Evolutionary conservation across 306 rosid genomes (phyloP), one percentile per base, ranked within the genome.

Genomic region (Gleditsia sinensis): DNA sequence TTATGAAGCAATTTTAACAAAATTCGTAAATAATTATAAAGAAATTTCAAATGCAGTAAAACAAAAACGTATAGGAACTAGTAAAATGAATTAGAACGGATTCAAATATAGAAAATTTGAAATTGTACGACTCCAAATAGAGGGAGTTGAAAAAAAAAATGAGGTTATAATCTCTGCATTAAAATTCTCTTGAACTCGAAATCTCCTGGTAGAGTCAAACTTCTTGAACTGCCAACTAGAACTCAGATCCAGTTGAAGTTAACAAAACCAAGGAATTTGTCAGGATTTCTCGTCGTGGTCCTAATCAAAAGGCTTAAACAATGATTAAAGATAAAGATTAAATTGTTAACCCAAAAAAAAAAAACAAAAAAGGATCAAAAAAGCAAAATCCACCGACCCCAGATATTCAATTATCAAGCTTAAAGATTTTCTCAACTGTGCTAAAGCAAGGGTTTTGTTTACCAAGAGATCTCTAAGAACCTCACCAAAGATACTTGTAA

Each of bases 361-460:
- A 75, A 14, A 59, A 21, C n/a, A 65, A 14, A 30, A 50, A 27
- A 13, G 48, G 75, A 83, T 75, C 80, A n/a, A n/a, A n/a, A n/a
- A n/a, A n/a, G n/a, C 50, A 12, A 36, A 58, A 9, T 32, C 28
- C 58, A 51, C 69, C 6, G 69, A 40, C 81, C 69, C 77, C 50
- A 72, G 72, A 80, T 64, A 67, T 77, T 79, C 72, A 78, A 68
- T 71, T 5, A 19, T 62, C 40, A 74, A 62, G 27, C 71, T 7
- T 42, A n/a, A n/a, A n/a, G 48, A 21, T 66, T 71, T 28, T 39
- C 32, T 39, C 7, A 72, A 72, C 59, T 49, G 60, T 61, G 58
- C 48, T 9, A 51, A 72, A 82, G 19, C 24, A 60, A 10, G 78
- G 78, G 86, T 25, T 87, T 82, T 62, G 64, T 77, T 60, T 11